Evolutionary conservation across 306 rosid genomes (phyloP).

Genomic region (Canavalia gladiata): DNA sequence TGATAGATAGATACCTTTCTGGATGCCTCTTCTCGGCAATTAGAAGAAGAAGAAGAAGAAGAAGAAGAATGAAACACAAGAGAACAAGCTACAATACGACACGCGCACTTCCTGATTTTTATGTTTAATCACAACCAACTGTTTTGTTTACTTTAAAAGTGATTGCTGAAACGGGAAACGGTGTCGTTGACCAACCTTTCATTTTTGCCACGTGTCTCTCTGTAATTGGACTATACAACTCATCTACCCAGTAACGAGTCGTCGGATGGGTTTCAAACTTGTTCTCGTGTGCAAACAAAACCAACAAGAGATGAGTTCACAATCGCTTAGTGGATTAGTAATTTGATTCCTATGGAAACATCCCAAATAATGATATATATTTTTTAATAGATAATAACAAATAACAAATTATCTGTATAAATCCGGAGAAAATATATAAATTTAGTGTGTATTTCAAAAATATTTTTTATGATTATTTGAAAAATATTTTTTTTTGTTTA

Average conservation of each 20-base stretch:
- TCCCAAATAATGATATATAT: neutral
- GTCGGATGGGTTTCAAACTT: constrained; percentile 8
- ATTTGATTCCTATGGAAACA: neutral
- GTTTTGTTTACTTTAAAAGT: constrained; percentile 9
- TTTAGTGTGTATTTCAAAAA: no score
- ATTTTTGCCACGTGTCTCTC: neutral
- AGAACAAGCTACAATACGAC: neutral
- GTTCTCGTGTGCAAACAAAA: constrained; percentile 18
- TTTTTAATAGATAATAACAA: no score
- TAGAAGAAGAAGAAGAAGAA: neutral
- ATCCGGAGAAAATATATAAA: no score
- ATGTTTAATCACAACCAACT: neutral
- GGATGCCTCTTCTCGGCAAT: constrained; percentile 23
- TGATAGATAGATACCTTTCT: constrained; percentile 8
- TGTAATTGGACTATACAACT: constrained; percentile 43
- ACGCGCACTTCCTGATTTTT: neutral
- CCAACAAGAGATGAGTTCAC: neutral
- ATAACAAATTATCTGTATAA: no score
- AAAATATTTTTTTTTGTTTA: no score
- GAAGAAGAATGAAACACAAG: neutral
- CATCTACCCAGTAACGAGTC: constrained; percentile 30
- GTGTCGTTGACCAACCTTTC: constrained; percentile 18
- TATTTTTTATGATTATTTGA: no score
- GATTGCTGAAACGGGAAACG: constrained; percentile 42
- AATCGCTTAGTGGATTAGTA: neutral